phyloP scores from a whole-genome alignment of 257 asterid species.

The Nicotiana noctiflora region DNA sequence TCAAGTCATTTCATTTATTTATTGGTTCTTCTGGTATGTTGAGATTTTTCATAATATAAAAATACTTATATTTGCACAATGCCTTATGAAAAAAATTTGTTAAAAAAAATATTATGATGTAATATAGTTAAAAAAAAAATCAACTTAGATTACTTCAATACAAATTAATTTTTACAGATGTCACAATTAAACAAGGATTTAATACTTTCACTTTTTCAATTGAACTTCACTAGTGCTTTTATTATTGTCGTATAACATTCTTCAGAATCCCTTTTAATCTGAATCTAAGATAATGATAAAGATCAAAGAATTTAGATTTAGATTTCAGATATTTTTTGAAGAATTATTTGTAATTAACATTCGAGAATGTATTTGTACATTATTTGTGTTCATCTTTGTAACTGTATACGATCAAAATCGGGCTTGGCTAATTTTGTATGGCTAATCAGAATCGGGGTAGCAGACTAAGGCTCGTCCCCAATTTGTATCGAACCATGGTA shows the following conservation, averaged over 20 bases:
- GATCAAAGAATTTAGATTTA: too few relatives aligned
- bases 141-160: background rate
- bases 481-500: too few relatives aligned
- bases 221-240: background rate
- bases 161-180: background rate
- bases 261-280: background rate
- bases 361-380: too few relatives aligned
- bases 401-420: too few relatives aligned
- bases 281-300: background rate
- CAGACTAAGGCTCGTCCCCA: too few relatives aligned
- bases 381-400: too few relatives aligned
- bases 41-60: background rate
- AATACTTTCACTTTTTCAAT: background rate
- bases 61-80: background rate
- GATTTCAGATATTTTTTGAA: too few relatives aligned
- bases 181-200: background rate
- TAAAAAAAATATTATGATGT: background rate
- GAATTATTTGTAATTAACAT: too few relatives aligned
- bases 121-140: background rate
- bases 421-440: too few relatives aligned
- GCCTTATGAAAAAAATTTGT: background rate
- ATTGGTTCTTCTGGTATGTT: background rate
- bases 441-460: too few relatives aligned
- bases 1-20: background rate
- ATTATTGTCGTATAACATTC: background rate